Evolutionary conservation across 257 asterid species (phyloP), one percentile per base, ranked within the genome.

Genomic region (Solanum sejunctum): DNA sequence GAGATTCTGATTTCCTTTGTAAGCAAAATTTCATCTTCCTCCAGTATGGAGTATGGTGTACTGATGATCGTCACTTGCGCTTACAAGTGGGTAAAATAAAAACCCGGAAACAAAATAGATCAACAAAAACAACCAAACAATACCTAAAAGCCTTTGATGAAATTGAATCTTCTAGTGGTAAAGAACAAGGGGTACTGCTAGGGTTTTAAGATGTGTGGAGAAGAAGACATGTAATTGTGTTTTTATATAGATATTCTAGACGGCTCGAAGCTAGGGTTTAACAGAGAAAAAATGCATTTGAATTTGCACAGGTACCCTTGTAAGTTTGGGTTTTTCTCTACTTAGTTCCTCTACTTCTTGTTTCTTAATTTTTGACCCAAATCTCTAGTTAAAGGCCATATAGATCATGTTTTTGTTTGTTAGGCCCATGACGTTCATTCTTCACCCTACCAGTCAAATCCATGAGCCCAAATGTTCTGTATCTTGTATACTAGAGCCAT

Each of bases 1-100:
- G 95, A 91, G 90, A 89, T 92, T 91, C 92, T 92, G 93, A 91
- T 92, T 91, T 92, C 95, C 92, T 0, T 26, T 18, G 41, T 85
- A 21, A 18, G 32, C 5, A 85, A 66, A 75, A 60, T 11, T 84
- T 89, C 92, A 88, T 88, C 92, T 9, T 87, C 80, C 89, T 90
- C 92, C 89, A 28, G 3, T 1, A 13, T 39, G 92, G 91, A 91
- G 89, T 91, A 80, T 56, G 92, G 66, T 36, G 57, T 10, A 49
- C 60, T n/a, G 8, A 52, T 18, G 20, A 49, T 85, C 91, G 81
- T 90, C 90, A 86, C 84, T 75, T 89, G 91, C 92, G 87, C 32
- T 39, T 4, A 78, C 12, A 51, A 51, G 56, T 73, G 11, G 21
- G 60, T 5, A 8, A 12, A 47, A 21, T 21, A 12, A 73, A 1